Conservation (phyloP, 352 stramenopile species). For the Thalassiosira pacifica region DNA sequence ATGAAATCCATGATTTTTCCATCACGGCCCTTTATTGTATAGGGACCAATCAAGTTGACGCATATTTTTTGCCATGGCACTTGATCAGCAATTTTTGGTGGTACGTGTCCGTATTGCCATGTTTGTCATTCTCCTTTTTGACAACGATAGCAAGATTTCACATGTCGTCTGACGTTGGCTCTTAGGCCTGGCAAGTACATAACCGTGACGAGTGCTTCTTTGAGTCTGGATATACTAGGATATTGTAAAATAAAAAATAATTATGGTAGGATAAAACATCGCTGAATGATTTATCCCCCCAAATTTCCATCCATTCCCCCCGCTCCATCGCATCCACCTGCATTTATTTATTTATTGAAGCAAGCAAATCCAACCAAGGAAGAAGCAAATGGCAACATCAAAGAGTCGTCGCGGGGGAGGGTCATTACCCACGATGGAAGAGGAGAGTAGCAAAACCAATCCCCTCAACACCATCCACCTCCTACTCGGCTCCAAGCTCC, state of each 20-base stretch:
- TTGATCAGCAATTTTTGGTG: not conserved
- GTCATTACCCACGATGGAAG: too few species aligned
- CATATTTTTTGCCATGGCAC: constrained; percentile 7
- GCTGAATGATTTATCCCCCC: too few species aligned
- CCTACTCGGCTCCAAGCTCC: constrained; percentile 40
- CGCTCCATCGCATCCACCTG: too few species aligned
- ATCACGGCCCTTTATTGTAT: constrained; percentile 4
- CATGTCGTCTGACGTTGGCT: not conserved
- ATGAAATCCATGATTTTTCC: constrained; percentile 7
- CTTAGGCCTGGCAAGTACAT: constrained; percentile 36
- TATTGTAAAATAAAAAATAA: too few species aligned
- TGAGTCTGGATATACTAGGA: constrained; percentile 15
- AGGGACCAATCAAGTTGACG: constrained; percentile 14
- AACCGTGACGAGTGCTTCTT: constrained; percentile 23
- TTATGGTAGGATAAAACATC: too few species aligned
- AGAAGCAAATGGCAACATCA: too few species aligned
- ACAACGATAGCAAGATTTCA: constrained; percentile 10
- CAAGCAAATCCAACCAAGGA: too few species aligned
- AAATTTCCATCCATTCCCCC: too few species aligned
- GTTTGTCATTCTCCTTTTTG: constrained; percentile 9
- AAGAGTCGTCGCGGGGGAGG: too few species aligned
- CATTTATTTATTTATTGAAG: too few species aligned
- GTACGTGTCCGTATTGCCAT: constrained; percentile 30
- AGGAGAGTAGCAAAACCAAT: too few species aligned
- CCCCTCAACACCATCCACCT: constrained; percentile 34